Base-by-base conservation (phyloP, 1,284 basidiomycete species). In the Boletus sp. region DNA sequence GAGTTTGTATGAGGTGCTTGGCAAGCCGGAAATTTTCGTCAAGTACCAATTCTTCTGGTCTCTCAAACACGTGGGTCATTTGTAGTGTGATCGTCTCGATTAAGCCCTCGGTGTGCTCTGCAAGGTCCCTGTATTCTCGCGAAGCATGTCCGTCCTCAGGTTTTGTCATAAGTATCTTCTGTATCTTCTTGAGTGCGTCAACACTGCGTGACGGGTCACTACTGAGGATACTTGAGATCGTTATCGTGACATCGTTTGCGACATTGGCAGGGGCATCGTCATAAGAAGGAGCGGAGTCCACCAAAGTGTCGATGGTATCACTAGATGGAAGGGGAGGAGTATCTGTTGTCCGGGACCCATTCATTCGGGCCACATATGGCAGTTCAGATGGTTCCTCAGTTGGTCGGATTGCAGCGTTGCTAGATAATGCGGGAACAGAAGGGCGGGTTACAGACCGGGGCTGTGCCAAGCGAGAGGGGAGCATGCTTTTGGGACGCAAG, bases 1-100 rank as follows among this genome's bases (percentile, higher is more conserved):
- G 81, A 0, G 94, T 94, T 73, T 97, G 94, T 65, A 98, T 96
- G 53, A 98, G 83, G 73, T 97, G 96, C 74, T 98, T 98, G 54
- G 95, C 93, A 11, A 98, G 79, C 45, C 96, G 84, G 76, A 96
- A 93, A 67, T 91, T 92, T 62, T 89, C 84, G 20, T 88, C 86
- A 7, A 84, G 79, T 7, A 84, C 73, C 31, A 96, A 78, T 51
- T 90, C 85, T 29, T 91, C 85, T 2, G 86, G 86, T 48, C 84
- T 82, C 57, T 92, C 91, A 68, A 96, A 97, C 16, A 93, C 85
- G 70, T 93, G 89, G 22, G 89, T 84, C 89, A 96, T 93, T 69
- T 95, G 91, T 27, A 91, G 80, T 3, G 90, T 89, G 64, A 98
- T 87, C 0, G 91, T 94, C 69, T 95, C 92, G 39, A 96, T 84